phyloP scores from a whole-genome alignment of 139 green algal genomes.

The Pleodorina starrii region DNA sequence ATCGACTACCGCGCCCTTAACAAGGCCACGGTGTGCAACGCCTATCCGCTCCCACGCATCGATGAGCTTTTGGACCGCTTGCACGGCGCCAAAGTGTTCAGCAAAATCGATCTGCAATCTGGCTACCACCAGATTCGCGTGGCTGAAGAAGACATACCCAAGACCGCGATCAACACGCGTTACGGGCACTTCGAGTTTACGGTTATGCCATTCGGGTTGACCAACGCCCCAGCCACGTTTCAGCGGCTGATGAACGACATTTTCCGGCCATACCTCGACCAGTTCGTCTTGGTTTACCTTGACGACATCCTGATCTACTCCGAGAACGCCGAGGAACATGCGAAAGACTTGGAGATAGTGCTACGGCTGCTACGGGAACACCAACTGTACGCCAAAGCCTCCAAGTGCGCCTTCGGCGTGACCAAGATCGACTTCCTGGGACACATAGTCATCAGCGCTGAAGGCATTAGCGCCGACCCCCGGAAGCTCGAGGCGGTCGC shows the following conservation, averaged over 20 bases:
- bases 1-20: no score
- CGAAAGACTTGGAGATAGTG: slow-evolving; percentile 53
- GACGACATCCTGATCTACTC: slow-evolving; percentile 63
- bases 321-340: no score
- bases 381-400: slow-evolving; percentile 59
- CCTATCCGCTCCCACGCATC: slow-evolving; percentile 46
- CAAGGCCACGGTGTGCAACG: background rate
- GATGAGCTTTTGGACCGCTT: slow-evolving; percentile 40
- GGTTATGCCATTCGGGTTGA: slow-evolving; percentile 64
- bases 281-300: no score
- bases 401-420: slow-evolving; percentile 64
- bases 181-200: slow-evolving; percentile 47
- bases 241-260: slow-evolving; percentile 59
- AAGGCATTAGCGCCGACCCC: slow-evolving; percentile 11
- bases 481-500: background rate
- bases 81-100: slow-evolving; percentile 8
- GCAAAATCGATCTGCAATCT: background rate
- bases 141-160: background rate
- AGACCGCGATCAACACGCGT: background rate
- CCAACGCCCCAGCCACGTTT: slow-evolving; percentile 67
- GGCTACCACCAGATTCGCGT: background rate
- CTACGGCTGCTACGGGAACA: slow-evolving; percentile 58
- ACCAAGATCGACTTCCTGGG: slow-evolving; percentile 10
- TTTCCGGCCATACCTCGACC: no score
- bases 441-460: slow-evolving; percentile 13